Conservation (phyloP, 2,329 filamentous ascomycete genomes). For the Fusarium foetens region DNA sequence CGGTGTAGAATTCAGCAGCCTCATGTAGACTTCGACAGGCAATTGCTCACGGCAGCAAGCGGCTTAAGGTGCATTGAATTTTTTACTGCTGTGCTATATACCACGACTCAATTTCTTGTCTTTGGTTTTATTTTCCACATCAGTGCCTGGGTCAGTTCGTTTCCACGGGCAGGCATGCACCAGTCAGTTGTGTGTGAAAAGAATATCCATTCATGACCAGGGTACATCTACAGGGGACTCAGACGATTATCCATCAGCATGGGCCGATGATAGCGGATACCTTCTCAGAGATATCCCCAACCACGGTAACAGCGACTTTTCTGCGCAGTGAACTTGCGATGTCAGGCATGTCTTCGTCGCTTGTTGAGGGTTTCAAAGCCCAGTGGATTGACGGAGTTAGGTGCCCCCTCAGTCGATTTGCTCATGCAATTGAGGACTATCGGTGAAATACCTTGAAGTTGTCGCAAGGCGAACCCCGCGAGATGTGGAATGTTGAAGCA, state of each 20-base stretch:
- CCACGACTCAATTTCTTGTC: not conserved
- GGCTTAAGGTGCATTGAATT: not conserved
- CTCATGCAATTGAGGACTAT: not conserved
- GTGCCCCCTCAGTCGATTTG: not conserved
- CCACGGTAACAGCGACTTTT: not conserved
- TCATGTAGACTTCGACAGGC: constrained; percentile 6
- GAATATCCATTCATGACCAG: constrained; percentile 1
- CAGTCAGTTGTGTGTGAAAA: constrained; percentile 18
- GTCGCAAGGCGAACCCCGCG: constrained; percentile 20
- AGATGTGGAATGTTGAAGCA: constrained; percentile 33
- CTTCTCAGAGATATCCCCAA: constrained; percentile 24
- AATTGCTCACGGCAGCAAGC: constrained; percentile 1
- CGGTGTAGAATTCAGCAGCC: constrained; percentile 3
- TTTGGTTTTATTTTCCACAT: not conserved
- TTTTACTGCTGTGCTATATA: not conserved
- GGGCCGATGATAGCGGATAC: constrained; percentile 38
- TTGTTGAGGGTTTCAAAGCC: not conserved
- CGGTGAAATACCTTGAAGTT: constrained; percentile 20
- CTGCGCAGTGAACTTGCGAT: not conserved
- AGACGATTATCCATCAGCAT: constrained; percentile 43
- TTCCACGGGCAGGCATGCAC: constrained; percentile 6
- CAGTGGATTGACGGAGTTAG: not conserved
- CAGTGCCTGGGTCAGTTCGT: constrained; percentile 15
- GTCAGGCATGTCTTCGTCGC: not conserved
- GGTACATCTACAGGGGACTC: constrained; percentile 38